phyloP scores from a whole-genome alignment of 2,329 filamentous ascomycete species.

The Fusarium tupiense region DNA sequence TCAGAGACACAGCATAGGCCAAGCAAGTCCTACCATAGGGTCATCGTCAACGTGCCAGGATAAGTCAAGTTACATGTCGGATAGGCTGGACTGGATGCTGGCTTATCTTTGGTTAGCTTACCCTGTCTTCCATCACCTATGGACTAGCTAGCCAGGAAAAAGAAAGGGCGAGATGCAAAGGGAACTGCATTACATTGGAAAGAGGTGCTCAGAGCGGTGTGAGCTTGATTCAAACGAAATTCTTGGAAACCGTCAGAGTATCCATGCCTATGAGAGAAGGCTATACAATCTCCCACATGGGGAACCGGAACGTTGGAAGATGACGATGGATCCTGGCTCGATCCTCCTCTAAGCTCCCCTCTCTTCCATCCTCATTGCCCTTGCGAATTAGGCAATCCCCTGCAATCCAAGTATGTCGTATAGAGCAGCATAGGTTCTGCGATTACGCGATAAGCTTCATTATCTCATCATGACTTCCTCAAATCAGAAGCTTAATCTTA shows the following conservation, averaged over 20 bases:
- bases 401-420: neutral
- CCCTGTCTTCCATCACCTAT: constrained; percentile 17
- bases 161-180: constrained; percentile 17
- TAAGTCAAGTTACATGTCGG: constrained; percentile 8
- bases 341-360: constrained; percentile 1
- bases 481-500: neutral
- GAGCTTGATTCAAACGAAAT: neutral
- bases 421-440: neutral
- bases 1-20: constrained; percentile 17
- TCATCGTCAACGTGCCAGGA: constrained; percentile 23
- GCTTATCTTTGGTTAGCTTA: constrained; percentile 24
- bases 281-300: neutral
- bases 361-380: constrained; percentile 11
- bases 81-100: constrained; percentile 3
- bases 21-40: constrained; percentile 20
- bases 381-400: constrained; percentile 12
- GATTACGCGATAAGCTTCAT: neutral
- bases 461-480: neutral
- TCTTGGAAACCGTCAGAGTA: constrained; percentile 4
- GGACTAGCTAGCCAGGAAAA: constrained; percentile 12
- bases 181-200: neutral
- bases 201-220: constrained; percentile 24
- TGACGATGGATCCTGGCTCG: constrained; percentile 25
- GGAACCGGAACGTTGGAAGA: constrained; percentile 20
- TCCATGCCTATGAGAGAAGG: neutral